A percentile compares a stretch with the other conserved stretches of the same genome.
Conservation (phyloP, 805 yeast genomes). For the Barnettozyma californica region DNA sequence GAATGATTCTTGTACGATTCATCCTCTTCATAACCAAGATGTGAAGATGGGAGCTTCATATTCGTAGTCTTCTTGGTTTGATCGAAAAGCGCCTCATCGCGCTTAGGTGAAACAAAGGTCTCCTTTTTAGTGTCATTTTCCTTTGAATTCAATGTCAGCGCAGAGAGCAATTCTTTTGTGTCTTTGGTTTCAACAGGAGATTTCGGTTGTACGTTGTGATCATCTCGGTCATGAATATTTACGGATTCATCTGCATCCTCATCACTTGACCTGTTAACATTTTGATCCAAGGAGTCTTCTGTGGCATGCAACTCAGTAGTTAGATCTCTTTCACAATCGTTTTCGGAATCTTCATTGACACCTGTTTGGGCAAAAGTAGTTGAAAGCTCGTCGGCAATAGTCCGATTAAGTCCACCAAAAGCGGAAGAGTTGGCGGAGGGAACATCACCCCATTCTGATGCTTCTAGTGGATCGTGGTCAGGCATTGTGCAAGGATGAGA, state of each 20-base stretch:
- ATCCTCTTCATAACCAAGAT: constrained; percentile 7
- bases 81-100: constrained; percentile 31
- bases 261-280: background rate
- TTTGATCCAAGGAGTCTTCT: background rate
- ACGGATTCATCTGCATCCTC: background rate
- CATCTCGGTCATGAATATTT: background rate
- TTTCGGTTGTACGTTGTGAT: background rate
- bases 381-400: constrained; percentile 17
- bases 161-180: constrained; percentile 32
- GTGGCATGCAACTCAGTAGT: constrained; percentile 3
- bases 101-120: constrained; percentile 20
- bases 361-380: constrained; percentile 12
- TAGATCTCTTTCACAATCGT: background rate
- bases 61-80: constrained; percentile 15
- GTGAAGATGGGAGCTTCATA: constrained; percentile 7
- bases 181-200: constrained; percentile 11
- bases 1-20: background rate
- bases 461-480: constrained; percentile 40
- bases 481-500: background rate
- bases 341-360: constrained; percentile 6
- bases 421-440: constrained; percentile 32
- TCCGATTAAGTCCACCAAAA: background rate
- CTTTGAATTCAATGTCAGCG: constrained; percentile 36
- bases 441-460: constrained; percentile 59
- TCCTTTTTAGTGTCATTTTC: constrained; percentile 17